Conservation (phyloP, 139 green algal species). For the Parachlorella kessleri region DNA sequence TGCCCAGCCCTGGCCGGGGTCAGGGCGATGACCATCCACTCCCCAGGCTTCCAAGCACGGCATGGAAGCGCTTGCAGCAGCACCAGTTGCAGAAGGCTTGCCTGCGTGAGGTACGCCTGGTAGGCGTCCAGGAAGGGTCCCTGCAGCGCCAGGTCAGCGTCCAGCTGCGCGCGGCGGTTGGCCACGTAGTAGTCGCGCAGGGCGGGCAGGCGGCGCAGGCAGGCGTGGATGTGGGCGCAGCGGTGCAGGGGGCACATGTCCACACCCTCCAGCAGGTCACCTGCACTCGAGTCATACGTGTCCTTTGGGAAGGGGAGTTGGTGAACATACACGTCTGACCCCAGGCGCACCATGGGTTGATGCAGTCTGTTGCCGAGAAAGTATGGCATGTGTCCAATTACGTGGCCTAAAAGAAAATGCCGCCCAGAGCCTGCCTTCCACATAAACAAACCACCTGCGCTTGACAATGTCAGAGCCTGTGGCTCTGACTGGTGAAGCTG, state of each 20-base stretch:
- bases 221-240: slow-evolving; percentile 36
- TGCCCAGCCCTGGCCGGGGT: no score
- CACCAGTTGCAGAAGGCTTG: no score
- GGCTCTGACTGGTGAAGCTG: slow-evolving; percentile 14
- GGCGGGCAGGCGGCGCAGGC: slow-evolving; percentile 15
- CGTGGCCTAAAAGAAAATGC: no score
- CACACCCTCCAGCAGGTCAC: slow-evolving; percentile 50
- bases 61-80: no score
- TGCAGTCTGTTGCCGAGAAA: no score
- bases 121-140: slow-evolving; percentile 59
- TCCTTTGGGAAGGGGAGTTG: neutral
- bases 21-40: no score
- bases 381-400: no score
- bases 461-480: no score
- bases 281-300: neutral
- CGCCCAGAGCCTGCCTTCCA: no score
- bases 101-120: slow-evolving; percentile 68
- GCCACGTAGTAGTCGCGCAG: slow-evolving; percentile 12
- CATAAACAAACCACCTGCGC: no score
- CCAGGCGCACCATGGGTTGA: no score
- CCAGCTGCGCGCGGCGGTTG: slow-evolving; percentile 46
- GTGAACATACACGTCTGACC: neutral
- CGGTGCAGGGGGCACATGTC: slow-evolving; percentile 66
- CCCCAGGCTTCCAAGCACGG: no score
- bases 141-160: slow-evolving; percentile 54